Conservation (phyloP, 2,329 filamentous ascomycete species). For the Trichoderma harzianum region DNA sequence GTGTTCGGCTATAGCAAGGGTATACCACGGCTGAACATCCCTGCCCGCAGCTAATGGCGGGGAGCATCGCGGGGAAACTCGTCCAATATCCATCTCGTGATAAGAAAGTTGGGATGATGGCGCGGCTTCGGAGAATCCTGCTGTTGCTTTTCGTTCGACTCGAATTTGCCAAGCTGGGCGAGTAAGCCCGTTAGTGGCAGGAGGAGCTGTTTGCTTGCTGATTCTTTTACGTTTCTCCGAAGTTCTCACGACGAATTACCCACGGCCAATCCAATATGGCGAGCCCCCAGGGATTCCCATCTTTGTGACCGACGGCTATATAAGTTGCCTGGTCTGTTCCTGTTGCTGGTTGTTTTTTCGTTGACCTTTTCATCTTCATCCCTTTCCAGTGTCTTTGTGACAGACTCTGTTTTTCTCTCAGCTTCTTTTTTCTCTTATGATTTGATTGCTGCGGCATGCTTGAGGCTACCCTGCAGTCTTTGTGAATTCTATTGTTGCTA, state of each 20-base stretch:
- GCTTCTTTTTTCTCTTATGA: not conserved
- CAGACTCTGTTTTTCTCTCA: not conserved
- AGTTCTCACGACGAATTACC: not conserved
- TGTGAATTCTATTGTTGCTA: not conserved
- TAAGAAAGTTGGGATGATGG: not conserved
- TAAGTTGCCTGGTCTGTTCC: not conserved
- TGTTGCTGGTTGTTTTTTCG: not conserved
- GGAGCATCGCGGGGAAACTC: slow-evolving; percentile 15
- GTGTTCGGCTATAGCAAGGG: not conserved
- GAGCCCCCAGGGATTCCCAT: not conserved
- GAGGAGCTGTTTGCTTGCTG: not conserved
- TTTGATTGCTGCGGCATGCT: not conserved
- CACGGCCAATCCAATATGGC: not conserved
- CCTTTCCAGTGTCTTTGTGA: not conserved
- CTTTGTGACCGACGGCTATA: slow-evolving; percentile 9
- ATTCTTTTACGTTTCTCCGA: slow-evolving; percentile 2
- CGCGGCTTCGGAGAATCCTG: slow-evolving; percentile 14
- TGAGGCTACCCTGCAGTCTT: not conserved
- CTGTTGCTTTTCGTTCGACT: not conserved
- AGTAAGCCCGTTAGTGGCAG: slow-evolving; percentile 8
- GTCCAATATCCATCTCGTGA: slow-evolving; percentile 5
- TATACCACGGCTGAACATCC: not conserved
- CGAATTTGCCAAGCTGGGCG: not conserved
- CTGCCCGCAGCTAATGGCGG: not conserved
- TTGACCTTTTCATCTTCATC: not conserved